phyloP scores from a whole-genome alignment of 495 filamentous ascomycete genomes.

The Neurospora discreta region DNA sequence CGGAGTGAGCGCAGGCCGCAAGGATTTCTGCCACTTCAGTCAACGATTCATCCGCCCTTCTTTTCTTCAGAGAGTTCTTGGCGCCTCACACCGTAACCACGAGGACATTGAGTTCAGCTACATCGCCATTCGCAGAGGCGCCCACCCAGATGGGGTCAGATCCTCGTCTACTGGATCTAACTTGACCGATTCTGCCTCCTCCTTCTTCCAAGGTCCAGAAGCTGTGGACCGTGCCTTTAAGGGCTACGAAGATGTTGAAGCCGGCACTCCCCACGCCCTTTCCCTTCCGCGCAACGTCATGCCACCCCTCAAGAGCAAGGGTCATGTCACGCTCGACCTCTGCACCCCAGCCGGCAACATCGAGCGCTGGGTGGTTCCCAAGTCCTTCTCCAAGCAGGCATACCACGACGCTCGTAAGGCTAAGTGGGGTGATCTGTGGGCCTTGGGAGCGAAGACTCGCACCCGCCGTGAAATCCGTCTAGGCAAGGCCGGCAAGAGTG shows the following conservation, averaged over 20 bases:
- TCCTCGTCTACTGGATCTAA: constrained; percentile 17
- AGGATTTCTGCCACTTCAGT: constrained; percentile 82
- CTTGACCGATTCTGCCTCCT: background rate
- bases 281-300: constrained; percentile 69
- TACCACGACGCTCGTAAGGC: constrained; percentile 89
- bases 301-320: constrained; percentile 72
- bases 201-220: constrained; percentile 13
- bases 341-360: constrained; percentile 79
- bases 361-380: constrained; percentile 91
- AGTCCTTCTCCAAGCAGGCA: constrained; percentile 64
- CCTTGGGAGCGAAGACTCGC: constrained; percentile 83
- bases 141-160: constrained; percentile 29
- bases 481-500: constrained; percentile 29
- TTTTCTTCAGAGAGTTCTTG: constrained; percentile 72
- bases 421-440: constrained; percentile 90
- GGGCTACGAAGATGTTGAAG: constrained; percentile 26
- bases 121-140: constrained; percentile 72
- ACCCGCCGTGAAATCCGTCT: constrained; percentile 49
- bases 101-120: constrained; percentile 89
- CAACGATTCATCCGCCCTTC: constrained; percentile 78
- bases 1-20: constrained; percentile 57
- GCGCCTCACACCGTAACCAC: constrained; percentile 59
- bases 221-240: constrained; percentile 25
- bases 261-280: constrained; percentile 41
- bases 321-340: constrained; percentile 80